A percentile compares a stretch with the other conserved stretches of the same genome.
Conservation (phyloP, 257 asterid species). For the Penstemon barbatus region DNA sequence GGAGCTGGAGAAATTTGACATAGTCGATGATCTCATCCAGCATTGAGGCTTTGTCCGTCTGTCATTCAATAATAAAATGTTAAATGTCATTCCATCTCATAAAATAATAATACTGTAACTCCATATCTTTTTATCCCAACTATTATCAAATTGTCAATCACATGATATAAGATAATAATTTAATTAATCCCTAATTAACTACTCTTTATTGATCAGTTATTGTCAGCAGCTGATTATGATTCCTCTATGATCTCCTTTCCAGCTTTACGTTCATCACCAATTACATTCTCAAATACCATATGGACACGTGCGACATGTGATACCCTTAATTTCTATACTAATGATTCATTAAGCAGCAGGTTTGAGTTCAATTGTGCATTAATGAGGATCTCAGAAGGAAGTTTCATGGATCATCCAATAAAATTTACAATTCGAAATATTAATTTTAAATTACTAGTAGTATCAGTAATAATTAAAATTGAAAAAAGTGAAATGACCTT, state of each 20-base stretch:
- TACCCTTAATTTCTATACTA: constrained; percentile 21
- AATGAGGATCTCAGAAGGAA: constrained; percentile 1
- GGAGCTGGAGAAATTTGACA: constrained; percentile 97
- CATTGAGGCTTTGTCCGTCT: constrained; percentile 99
- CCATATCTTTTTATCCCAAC: not conserved
- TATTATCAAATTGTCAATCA: not conserved
- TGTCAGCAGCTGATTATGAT: constrained; percentile 39
- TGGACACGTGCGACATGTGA: constrained; percentile 33
- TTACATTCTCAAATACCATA: constrained; percentile 41
- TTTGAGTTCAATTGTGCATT: constrained; percentile 23
- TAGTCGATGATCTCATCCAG: constrained; percentile 98
- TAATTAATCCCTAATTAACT: constrained; percentile 8
- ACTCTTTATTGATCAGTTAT: constrained; percentile 20
- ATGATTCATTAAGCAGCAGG: constrained; percentile 31
- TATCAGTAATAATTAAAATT: constrained; percentile 3
- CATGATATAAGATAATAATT: not conserved
- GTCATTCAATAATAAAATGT: constrained; percentile 52
- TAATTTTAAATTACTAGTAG: constrained; percentile 13
- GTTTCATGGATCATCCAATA: constrained; percentile 1
- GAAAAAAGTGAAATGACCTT: constrained; percentile 50
- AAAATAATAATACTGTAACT: constrained; percentile 9
- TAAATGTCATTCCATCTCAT: constrained; percentile 28
- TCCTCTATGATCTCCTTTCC: constrained; percentile 39
- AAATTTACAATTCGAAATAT: not conserved
- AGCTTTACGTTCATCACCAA: constrained; percentile 37